Conservation (phyloP, 257 asterid genomes). For the Nicotiana knightiana region DNA sequence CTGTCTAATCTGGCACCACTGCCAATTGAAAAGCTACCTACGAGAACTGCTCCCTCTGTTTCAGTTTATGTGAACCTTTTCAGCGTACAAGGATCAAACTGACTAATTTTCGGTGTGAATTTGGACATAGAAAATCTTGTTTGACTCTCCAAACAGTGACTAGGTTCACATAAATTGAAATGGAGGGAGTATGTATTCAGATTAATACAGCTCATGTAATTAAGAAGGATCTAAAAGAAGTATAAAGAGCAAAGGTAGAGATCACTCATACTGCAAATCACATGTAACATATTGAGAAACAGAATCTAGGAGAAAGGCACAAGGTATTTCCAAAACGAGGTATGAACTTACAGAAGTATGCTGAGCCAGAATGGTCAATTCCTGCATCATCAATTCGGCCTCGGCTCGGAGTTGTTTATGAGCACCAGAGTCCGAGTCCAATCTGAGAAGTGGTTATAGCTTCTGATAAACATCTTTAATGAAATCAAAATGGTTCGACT, state of each 20-base stretch:
- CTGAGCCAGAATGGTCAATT: constrained; percentile 77
- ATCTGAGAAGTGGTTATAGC: constrained; percentile 37
- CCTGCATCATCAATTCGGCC: constrained; percentile 85
- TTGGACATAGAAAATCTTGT: too few species aligned
- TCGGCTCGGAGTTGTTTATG: constrained; percentile 63
- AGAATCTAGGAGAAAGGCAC: not conserved
- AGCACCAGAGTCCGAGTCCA: constrained; percentile 72
- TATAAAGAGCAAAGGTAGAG: not conserved
- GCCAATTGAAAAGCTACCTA: too few species aligned
- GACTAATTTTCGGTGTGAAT: too few species aligned
- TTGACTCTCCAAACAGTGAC: too few species aligned
- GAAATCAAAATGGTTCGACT: not conserved
- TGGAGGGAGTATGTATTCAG: not conserved
- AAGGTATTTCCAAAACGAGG: not conserved
- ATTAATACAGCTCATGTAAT: not conserved
- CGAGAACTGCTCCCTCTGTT: too few species aligned
- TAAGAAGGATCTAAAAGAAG: not conserved
- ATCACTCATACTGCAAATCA: not conserved
- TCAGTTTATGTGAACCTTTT: too few species aligned
- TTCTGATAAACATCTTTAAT: not conserved
- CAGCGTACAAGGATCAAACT: too few species aligned
- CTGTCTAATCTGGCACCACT: too few species aligned
- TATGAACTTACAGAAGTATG: constrained; percentile 77
- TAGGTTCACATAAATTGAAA: too few species aligned
- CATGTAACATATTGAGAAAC: not conserved